Evolutionary conservation across 148 eudicot species (phyloP), one percentile per base, ranked within the genome.

Genomic region (Pouteria glomerata): DNA sequence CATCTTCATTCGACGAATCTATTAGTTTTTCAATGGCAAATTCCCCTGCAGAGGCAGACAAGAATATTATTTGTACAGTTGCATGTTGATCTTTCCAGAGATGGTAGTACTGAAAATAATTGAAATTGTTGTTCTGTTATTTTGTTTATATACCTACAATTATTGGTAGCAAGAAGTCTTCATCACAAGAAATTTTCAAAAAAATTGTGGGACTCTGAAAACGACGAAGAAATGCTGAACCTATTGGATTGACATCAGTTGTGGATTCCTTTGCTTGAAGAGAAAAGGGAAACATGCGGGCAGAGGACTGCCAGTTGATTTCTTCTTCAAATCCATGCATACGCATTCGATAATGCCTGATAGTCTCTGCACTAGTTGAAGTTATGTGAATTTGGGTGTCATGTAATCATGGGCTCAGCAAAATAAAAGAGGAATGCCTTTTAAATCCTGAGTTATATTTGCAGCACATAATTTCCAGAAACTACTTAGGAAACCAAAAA

Each of bases 61-160:
- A 18, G 34, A 56, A 11, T 18, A 57, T 63, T n/a, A 50, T 8
- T 55, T 45, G 35, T 6, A 68, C 8, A 55, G 15, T 68, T 4
- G 30, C 16, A 73, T n/a, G 1, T 31, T 55, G 18, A 35, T 59
- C 58, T 19, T 12, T 21, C 35, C 16, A 44, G 41, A 18, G 35
- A 71, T 76, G 37, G 55, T 45, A 73, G 55, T 45, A 73, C n/a
- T 27, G 64, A 74, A 52, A 30, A 51, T 26, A 73, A 6, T 18
- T 30, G n/a, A n/a, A n/a, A n/a, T n/a, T n/a, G n/a, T n/a, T n/a
- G n/a, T n/a, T n/a, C n/a, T n/a, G n/a, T n/a, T n/a, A n/a, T n/a
- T n/a, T n/a, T n/a, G n/a, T n/a, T n/a, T n/a, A n/a, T n/a, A n/a
- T 86, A 88, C 96, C 96, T 68, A 90, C 96, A 75, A 79, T 75